These are phyloP conservation scores for Cyberlindnera mississippiensis DNA, from an alignment of 805 yeast genomes.

Conservation along the genomic window DNA sequence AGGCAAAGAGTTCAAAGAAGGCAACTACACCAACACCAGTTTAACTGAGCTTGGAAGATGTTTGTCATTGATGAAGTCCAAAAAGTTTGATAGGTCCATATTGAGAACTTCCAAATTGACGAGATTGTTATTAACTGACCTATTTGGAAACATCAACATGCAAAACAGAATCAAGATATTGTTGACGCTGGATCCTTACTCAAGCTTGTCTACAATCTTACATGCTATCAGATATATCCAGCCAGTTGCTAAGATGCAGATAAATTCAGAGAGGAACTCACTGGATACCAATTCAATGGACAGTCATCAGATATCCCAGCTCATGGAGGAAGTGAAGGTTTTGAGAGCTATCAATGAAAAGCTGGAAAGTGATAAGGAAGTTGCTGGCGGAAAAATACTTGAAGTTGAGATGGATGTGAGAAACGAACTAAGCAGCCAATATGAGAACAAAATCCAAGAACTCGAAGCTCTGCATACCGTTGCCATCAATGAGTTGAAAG, in stretches of 20 bases:
- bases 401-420: conserved; percentile 29
- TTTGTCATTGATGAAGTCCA: conserved; percentile 37
- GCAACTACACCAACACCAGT: conserved; percentile 45
- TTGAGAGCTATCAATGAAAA: conserved; percentile 17
- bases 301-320: conserved; percentile 6
- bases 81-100: conserved; percentile 37
- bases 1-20: conserved; percentile 44
- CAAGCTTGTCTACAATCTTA: conserved; percentile 19
- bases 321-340: conserved; percentile 19
- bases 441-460: conserved; percentile 35
- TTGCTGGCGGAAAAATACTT: conserved; percentile 16
- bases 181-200: conserved; percentile 27
- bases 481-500: conserved; percentile 32
- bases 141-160: conserved; percentile 19
- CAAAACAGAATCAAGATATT: conserved; percentile 24
- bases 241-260: conserved; percentile 26
- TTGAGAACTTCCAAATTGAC: conserved; percentile 47
- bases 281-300: conserved; percentile 13
- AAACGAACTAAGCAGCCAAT: conserved; percentile 29
- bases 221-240: conserved; percentile 28
- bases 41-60: conserved; percentile 49
- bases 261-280: conserved; percentile 20
- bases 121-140: conserved; percentile 45
- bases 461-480: conserved; percentile 32
- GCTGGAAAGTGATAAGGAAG: conserved; percentile 26